Percentiles rank a stretch among this genome's conserved stretches.
phyloP scores from a whole-genome alignment of 1,284 basidiomycete genomes.

The Fomitopsis palustris region DNA sequence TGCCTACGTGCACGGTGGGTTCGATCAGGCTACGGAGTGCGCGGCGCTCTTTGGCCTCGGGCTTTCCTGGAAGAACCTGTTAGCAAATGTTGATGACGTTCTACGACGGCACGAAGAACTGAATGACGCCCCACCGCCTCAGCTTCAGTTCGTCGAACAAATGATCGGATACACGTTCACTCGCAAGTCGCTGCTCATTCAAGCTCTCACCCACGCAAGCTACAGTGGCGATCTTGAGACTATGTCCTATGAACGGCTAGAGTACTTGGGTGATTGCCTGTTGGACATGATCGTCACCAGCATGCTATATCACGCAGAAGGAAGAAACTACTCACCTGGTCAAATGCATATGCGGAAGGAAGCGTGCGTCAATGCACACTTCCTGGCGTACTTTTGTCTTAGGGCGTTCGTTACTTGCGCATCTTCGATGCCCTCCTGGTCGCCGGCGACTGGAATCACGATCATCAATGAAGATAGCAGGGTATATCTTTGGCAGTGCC shows the following conservation, averaged over 20 bases:
- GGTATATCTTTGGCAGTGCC: slow-evolving; percentile 59
- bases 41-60: slow-evolving; percentile 56
- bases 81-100: slow-evolving; percentile 42
- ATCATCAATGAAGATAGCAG: slow-evolving; percentile 38
- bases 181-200: slow-evolving; percentile 62
- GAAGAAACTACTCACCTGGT: slow-evolving; percentile 61
- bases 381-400: slow-evolving; percentile 65
- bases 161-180: slow-evolving; percentile 72
- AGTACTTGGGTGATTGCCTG: slow-evolving; percentile 78
- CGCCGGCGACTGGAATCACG: slow-evolving; percentile 29
- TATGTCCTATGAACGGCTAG: slow-evolving; percentile 77
- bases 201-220: slow-evolving; percentile 77
- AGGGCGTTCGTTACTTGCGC: slow-evolving; percentile 38
- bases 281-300: slow-evolving; percentile 65
- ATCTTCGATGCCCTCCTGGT: slow-evolving; percentile 46
- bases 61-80: slow-evolving; percentile 48
- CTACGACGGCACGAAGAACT: slow-evolving; percentile 42
- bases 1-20: slow-evolving; percentile 65
- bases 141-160: slow-evolving; percentile 53
- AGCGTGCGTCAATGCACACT: slow-evolving; percentile 66
- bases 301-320: slow-evolving; percentile 58
- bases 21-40: slow-evolving; percentile 58
- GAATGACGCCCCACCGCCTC: slow-evolving; percentile 39
- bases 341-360: slow-evolving; percentile 65
- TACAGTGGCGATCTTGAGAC: slow-evolving; percentile 57